Evolutionary conservation across 2,329 filamentous ascomycete genomes (phyloP).

Genomic region (Nemania sp.): DNA sequence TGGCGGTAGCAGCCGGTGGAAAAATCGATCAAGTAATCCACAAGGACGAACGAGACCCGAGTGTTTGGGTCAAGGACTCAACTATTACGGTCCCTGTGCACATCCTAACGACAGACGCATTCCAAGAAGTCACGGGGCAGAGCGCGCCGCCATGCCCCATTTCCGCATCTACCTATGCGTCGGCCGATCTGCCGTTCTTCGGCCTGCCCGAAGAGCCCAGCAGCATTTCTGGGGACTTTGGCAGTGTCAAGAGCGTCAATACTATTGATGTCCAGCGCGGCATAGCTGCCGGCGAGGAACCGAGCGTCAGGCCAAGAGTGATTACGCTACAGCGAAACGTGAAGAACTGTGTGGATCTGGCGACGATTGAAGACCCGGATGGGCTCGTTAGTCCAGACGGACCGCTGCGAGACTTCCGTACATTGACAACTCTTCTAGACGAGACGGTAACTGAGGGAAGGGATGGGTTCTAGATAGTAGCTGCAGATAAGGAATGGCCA

Average conservation of each 20-base stretch:
- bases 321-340: conserved; percentile 6
- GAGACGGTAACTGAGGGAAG: conserved; percentile 1
- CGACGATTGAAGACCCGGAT: conserved; percentile 35
- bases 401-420: conserved; percentile 38
- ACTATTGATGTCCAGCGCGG: conserved; percentile 39
- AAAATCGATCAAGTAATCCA: conserved; percentile 40
- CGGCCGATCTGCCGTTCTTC: conserved; percentile 55
- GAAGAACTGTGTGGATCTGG: conserved; percentile 1
- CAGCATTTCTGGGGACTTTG: conserved; percentile 37
- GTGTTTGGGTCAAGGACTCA: conserved; percentile 21
- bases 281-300: conserved; percentile 21
- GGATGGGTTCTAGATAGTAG: neutral
- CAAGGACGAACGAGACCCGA: conserved; percentile 14
- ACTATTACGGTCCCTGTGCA: conserved; percentile 49
- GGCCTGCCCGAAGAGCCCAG: conserved; percentile 45
- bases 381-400: conserved; percentile 35
- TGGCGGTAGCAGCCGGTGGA: conserved; percentile 40
- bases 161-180: conserved; percentile 50
- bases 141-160: conserved; percentile 53
- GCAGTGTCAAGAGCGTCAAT: conserved; percentile 37
- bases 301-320: conserved; percentile 24
- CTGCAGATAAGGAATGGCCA: too few relatives aligned
- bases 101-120: conserved; percentile 54
- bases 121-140: conserved; percentile 53
- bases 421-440: conserved; percentile 16